Evolutionary conservation across 1,284 basidiomycete species (phyloP), one percentile per base, ranked within the genome.

Genomic region (Dichomitus squalens): DNA sequence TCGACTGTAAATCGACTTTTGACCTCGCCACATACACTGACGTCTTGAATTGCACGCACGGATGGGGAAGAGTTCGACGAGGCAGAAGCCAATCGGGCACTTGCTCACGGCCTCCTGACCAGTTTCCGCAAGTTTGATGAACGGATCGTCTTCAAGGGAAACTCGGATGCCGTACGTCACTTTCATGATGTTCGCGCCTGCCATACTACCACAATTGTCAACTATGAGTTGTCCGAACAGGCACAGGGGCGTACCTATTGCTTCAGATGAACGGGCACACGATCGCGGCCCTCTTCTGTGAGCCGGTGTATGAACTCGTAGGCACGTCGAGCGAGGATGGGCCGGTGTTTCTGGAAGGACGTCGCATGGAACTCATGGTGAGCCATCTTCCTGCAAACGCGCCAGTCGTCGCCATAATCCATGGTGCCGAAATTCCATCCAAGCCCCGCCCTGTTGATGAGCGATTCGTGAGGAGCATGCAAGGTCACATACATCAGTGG

Each of bases 341-440:
- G 59, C 23, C 51, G 53, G 55, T 61, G 65, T 36, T 60, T 57
- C 40, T 57, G 50, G 39, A 60, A 43, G 5, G 53, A 3, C 0
- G 34, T 41, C 18, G 60, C 46, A 41, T 61, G 47, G 44, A 66
- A 63, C 29, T 60, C 59, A 3, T 51, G 57, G 35, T 78, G 74
- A 39, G 75, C 71, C 33, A 76, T 61, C 47, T 70, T 70, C 23
- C 77, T 66, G 43, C 77, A 73, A 1, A 63, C 57, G 16, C 76
- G 73, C 79, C 79, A 83, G 47, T 62, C 64, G 3, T 75, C 69
- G 5, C 74, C 72, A 53, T 81, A 79, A 34, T 66, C 64, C 60
- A 76, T 64, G 8, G 77, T 64, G 0, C 63, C 64, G 1, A 69
- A 59, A 50, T 66, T 73, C 60, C 76, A 79, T 14, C 68, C 71